Evolutionary conservation across 768 basidiomycete species (phyloP).

Genomic region (Dendrothele bispora): DNA sequence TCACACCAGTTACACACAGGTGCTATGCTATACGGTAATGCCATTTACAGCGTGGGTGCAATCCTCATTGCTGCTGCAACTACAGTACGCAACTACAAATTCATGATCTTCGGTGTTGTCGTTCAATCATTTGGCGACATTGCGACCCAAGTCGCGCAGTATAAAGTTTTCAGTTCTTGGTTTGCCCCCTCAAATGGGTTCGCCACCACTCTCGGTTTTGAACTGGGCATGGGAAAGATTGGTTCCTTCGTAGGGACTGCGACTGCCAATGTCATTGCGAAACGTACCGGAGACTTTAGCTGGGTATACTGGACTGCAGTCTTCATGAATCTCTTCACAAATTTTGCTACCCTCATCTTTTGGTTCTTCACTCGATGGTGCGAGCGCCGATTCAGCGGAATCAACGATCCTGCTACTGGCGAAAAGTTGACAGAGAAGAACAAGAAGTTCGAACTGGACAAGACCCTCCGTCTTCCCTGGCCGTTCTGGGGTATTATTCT

Average conservation of each 20-base stretch:
- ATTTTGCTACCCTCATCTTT: neutral
- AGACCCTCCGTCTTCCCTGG: neutral
- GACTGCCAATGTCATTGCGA: neutral
- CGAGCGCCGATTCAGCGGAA: neutral
- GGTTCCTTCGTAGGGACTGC: neutral
- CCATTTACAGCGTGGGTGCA: neutral
- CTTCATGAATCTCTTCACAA: neutral
- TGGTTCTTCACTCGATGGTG: slow-evolving; percentile 1
- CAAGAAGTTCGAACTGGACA: neutral
- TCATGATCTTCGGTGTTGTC: neutral
- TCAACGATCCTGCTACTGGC: neutral
- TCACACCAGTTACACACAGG: too few species aligned
- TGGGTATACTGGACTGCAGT: neutral
- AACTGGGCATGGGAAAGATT: neutral
- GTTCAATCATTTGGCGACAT: neutral
- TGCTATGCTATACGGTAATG: neutral
- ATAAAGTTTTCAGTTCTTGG: slow-evolving; percentile 1
- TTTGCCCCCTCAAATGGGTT: neutral
- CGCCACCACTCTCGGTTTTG: neutral
- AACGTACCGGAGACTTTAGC: neutral
- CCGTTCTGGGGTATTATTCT: neutral
- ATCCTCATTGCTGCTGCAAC: neutral
- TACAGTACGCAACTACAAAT: neutral
- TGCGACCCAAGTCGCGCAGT: neutral
- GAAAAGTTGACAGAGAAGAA: neutral